Conservation (phyloP, 495 filamentous ascomycete genomes). For the Aspergillus coremiiformis region DNA sequence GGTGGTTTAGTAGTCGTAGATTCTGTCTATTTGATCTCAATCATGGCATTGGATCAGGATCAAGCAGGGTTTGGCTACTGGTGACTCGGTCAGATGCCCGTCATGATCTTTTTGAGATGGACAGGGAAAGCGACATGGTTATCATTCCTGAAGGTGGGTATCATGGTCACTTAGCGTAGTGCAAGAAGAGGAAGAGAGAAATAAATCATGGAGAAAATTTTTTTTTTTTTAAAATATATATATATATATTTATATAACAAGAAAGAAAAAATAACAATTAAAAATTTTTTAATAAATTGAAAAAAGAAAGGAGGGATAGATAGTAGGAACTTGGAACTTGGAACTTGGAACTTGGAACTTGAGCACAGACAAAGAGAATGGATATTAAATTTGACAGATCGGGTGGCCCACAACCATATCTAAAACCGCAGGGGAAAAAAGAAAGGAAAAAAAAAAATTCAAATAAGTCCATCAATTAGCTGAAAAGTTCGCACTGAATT, state of each 20-base stretch:
- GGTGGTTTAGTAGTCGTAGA: not conserved
- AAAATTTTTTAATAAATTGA: too few species aligned
- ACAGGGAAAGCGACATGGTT: not conserved
- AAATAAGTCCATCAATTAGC: not conserved
- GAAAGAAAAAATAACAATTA: slow-evolving; percentile 18
- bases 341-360: too few species aligned
- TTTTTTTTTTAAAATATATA: too few species aligned
- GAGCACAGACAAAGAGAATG: slow-evolving; percentile 1
- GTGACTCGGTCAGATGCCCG: not conserved
- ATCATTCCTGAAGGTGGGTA: not conserved
- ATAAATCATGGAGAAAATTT: slow-evolving; percentile 6
- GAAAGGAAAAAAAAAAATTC: not conserved
- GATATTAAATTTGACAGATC: not conserved
- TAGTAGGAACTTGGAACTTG: not conserved
- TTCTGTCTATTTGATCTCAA: too few species aligned
- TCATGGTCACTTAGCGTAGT: not conserved
- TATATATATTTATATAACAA: too few species aligned
- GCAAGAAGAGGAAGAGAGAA: slow-evolving; percentile 7
- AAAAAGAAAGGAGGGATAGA: not conserved
- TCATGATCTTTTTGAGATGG: not conserved
- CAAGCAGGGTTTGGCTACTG: not conserved
- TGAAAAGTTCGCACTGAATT: not conserved
- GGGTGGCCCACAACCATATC: slow-evolving; percentile 1
- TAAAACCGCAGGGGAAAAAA: not conserved
- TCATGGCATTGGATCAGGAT: too few species aligned